Conservation (phyloP, 2,329 filamentous ascomycete species). For the Beauveria asiatica region DNA sequence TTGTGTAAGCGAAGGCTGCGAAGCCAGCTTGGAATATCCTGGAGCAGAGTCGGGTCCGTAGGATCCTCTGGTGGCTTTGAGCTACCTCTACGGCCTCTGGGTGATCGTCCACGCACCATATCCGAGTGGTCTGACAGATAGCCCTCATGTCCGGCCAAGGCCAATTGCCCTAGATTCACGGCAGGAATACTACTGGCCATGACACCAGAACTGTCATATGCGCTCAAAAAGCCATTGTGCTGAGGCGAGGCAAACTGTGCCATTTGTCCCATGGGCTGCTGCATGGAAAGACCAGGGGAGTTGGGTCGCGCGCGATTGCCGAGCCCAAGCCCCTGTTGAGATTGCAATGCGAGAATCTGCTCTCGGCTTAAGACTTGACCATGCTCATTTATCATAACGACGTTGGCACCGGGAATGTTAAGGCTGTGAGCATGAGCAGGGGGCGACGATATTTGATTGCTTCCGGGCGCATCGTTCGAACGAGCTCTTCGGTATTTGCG, state of each 20-base stretch:
- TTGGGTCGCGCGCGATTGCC: slow-evolving; percentile 73
- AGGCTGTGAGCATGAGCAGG: slow-evolving; percentile 40
- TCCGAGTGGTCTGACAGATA: slow-evolving; percentile 94
- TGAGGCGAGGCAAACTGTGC: slow-evolving; percentile 77
- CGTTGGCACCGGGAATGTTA: slow-evolving; percentile 61
- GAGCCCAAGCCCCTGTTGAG: slow-evolving; percentile 53
- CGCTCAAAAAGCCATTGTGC: slow-evolving; percentile 87
- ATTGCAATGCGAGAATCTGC: slow-evolving; percentile 74
- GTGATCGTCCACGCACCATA: slow-evolving; percentile 81
- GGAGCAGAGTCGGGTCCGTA: slow-evolving; percentile 78
- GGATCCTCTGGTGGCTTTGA: slow-evolving; percentile 98
- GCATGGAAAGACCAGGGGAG: slow-evolving; percentile 81
- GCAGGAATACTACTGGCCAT: slow-evolving; percentile 60
- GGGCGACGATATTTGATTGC: slow-evolving; percentile 53
- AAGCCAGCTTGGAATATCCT: slow-evolving; percentile 95
- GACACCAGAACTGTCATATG: slow-evolving; percentile 73
- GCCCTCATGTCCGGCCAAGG: slow-evolving; percentile 63
- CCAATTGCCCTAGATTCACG: slow-evolving; percentile 65
- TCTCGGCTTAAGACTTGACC: slow-evolving; percentile 81
- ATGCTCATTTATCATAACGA: slow-evolving; percentile 91
- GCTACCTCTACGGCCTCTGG: slow-evolving; percentile 83
- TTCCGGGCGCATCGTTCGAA: slow-evolving; percentile 70
- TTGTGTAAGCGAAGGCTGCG: slow-evolving; percentile 93
- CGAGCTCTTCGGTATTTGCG: slow-evolving; percentile 89
- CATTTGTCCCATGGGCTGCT: slow-evolving; percentile 53